These are phyloP conservation scores for Senecio squalidus DNA, from an alignment of 140 eudicot species.

Conservation along the genomic window DNA sequence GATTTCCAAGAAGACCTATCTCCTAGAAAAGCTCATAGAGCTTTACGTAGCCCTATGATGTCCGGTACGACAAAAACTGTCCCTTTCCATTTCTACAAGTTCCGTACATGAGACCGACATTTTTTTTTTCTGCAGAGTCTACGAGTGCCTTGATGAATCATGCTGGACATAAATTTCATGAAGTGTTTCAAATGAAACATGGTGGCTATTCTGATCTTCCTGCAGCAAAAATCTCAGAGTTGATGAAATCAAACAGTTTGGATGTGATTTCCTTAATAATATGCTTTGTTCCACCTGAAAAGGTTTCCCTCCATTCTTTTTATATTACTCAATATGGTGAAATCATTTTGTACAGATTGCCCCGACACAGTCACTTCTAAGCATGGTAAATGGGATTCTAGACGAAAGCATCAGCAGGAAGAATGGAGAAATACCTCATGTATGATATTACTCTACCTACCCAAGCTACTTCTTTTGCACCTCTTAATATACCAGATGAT, in stretches of 20 bases:
- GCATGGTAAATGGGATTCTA: conserved; percentile 76
- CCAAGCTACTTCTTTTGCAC: too few relatives aligned
- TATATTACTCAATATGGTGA: not conserved
- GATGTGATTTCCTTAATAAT: conserved; percentile 59
- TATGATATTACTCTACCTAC: conserved; percentile 25
- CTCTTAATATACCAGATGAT: too few relatives aligned
- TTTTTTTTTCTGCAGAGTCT: conserved; percentile 38
- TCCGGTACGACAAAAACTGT: too few relatives aligned
- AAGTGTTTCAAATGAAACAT: conserved; percentile 86
- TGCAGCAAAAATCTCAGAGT: conserved; percentile 71
- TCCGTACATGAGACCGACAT: too few relatives aligned
- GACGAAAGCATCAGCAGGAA: conserved; percentile 82
- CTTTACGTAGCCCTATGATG: conserved; percentile 42
- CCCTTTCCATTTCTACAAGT: not conserved
- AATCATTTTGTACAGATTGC: conserved; percentile 61
- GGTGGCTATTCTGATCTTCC: conserved; percentile 79
- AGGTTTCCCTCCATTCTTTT: too few relatives aligned
- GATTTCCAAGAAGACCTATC: conserved; percentile 32
- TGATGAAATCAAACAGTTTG: conserved; percentile 83
- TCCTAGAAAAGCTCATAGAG: conserved; percentile 39
- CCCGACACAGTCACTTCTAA: conserved; percentile 88
- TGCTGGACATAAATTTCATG: conserved; percentile 76
- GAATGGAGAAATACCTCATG: conserved; percentile 90
- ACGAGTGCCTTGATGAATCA: conserved; percentile 50
- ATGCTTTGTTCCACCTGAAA: too few relatives aligned